Evolutionary conservation across 2,329 filamentous ascomycete species (phyloP).

Genomic region (Alternaria arborescens): DNA sequence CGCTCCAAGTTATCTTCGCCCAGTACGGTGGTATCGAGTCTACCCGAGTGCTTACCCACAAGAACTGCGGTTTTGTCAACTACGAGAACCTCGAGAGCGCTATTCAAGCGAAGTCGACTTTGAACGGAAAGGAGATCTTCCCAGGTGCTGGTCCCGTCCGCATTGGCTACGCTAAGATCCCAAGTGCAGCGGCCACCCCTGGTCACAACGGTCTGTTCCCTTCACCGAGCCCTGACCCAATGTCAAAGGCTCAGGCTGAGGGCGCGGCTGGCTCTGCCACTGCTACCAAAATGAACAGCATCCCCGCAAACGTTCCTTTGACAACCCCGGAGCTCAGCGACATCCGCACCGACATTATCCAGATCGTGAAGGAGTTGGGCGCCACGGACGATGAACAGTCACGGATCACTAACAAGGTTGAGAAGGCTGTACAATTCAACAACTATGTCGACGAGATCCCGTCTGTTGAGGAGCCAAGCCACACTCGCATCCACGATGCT

Average conservation of each 20-base stretch:
- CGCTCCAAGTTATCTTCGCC: slow-evolving; percentile 92
- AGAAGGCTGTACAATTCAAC: slow-evolving; percentile 78
- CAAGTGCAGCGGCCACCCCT: slow-evolving; percentile 86
- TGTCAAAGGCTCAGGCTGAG: slow-evolving; percentile 62
- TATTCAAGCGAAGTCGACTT: slow-evolving; percentile 82
- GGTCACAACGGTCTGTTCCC: slow-evolving; percentile 87
- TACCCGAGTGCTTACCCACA: slow-evolving; percentile 92
- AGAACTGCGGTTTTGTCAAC: slow-evolving; percentile 99
- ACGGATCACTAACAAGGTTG: slow-evolving; percentile 76
- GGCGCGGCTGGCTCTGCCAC: slow-evolving; percentile 49
- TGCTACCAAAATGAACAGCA: slow-evolving; percentile 42
- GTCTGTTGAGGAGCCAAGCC: slow-evolving; percentile 85
- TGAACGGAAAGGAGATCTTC: slow-evolving; percentile 98
- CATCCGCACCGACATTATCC: slow-evolving; percentile 81
- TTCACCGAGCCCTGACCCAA: slow-evolving; percentile 90
- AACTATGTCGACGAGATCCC: slow-evolving; percentile 84
- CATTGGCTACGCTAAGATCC: slow-evolving; percentile 97
- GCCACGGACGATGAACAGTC: slow-evolving; percentile 79
- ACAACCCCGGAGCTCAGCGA: slow-evolving; percentile 77
- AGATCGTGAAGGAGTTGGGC: slow-evolving; percentile 89
- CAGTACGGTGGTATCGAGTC: slow-evolving; percentile 91
- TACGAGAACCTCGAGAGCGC: slow-evolving; percentile 93
- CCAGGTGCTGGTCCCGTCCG: slow-evolving; percentile 92
- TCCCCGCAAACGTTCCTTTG: slow-evolving; percentile 62
- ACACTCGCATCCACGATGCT: slow-evolving; percentile 89